A percentile compares a stretch with the other conserved stretches of the same genome.
These are phyloP conservation scores for Sequoia sempervirens DNA, from an alignment of 75 land plant genomes.

Conservation along the genomic window DNA sequence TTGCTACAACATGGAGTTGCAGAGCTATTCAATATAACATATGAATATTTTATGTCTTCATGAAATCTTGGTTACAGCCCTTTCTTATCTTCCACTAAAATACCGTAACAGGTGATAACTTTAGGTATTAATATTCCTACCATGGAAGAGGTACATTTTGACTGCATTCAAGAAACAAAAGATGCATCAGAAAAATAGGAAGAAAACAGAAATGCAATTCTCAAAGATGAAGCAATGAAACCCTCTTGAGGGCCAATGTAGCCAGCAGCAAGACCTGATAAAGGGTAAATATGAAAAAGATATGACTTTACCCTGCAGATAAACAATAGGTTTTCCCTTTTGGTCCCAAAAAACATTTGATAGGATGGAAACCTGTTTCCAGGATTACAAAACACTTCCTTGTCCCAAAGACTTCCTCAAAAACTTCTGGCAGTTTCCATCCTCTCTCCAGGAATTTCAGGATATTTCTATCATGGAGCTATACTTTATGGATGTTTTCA, in stretches of 20 bases:
- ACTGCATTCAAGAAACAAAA: not conserved
- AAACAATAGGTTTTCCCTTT: too few relatives aligned
- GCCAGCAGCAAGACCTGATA: not conserved
- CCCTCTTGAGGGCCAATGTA: not conserved
- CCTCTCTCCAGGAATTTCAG: not conserved
- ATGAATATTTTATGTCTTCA: not conserved
- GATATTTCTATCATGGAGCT: too few relatives aligned
- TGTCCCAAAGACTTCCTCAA: too few relatives aligned
- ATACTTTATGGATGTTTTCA: too few relatives aligned
- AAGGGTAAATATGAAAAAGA: not conserved
- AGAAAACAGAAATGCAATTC: not conserved
- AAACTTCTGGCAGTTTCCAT: too few relatives aligned
- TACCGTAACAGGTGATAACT: not conserved
- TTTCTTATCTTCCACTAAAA: not conserved
- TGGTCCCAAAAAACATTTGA: too few relatives aligned
- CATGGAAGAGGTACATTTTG: not conserved
- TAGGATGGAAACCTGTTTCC: too few relatives aligned
- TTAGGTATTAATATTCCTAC: not conserved
- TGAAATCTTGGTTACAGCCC: not conserved
- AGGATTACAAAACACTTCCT: too few relatives aligned
- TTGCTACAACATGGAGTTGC: not conserved
- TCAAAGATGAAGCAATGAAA: not conserved
- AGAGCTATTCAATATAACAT: not conserved
- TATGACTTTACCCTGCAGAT: too few relatives aligned
- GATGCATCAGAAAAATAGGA: not conserved